Conservation (phyloP, 2,329 filamentous ascomycete genomes). For the Hypoxylon sp. region DNA sequence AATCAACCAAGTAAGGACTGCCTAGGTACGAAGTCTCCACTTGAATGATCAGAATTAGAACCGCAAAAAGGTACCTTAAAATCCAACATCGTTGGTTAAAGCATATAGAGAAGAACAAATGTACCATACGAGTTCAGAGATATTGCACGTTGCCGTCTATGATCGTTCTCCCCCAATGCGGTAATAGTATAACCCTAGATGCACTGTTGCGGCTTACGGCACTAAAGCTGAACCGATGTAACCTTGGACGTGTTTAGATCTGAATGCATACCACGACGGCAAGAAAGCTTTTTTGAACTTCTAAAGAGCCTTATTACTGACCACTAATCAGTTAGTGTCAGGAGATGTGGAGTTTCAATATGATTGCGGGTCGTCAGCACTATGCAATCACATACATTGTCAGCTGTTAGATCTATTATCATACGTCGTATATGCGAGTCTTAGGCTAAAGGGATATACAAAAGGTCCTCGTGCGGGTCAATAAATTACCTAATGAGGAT, state of each 20-base stretch:
- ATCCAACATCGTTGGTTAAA: too few relatives aligned
- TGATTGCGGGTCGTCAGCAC: not conserved
- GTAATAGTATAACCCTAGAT: too few relatives aligned
- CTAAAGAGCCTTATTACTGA: not conserved
- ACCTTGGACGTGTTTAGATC: not conserved
- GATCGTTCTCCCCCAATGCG: too few relatives aligned
- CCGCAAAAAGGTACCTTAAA: not conserved
- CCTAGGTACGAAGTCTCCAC: not conserved
- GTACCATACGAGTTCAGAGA: not conserved
- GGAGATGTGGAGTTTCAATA: not conserved
- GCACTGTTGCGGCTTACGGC: too few relatives aligned
- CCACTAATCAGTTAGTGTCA: not conserved
- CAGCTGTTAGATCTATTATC: not conserved
- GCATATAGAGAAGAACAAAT: too few relatives aligned
- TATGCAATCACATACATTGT: not conserved
- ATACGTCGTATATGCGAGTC: constrained; percentile 11
- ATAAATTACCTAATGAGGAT: not conserved
- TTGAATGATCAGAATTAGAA: too few relatives aligned
- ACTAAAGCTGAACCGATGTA: too few relatives aligned
- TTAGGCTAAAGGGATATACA: not conserved
- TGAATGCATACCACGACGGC: not conserved
- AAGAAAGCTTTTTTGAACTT: not conserved
- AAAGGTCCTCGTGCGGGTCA: not conserved
- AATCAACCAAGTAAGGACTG: not conserved
- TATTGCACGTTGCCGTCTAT: too few relatives aligned